These are phyloP conservation scores for Solanum chacoense DNA, from an alignment of 305 asterid species.

Conservation along the genomic window DNA sequence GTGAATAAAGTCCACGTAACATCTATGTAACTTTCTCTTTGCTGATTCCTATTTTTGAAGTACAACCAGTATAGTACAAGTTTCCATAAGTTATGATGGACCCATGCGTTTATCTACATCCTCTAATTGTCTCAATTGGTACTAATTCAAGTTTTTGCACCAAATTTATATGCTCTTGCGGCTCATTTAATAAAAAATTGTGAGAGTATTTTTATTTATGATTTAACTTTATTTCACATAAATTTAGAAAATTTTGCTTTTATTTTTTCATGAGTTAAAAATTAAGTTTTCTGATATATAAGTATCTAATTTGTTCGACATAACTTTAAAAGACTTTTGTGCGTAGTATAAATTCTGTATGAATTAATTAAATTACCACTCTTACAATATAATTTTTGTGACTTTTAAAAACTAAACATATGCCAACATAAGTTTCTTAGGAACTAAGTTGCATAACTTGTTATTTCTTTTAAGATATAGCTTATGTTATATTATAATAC, in stretches of 20 bases:
- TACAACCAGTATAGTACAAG: not conserved
- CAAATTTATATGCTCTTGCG: not conserved
- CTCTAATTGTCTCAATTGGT: not conserved
- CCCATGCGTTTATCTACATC: not conserved
- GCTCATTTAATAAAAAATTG: not conserved
- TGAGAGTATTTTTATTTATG: not conserved
- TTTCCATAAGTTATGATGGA: not conserved
- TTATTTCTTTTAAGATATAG: not conserved
- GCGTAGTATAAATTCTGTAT: not conserved
- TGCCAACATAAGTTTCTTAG: not conserved
- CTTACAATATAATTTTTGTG: not conserved
- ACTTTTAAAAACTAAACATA: not conserved
- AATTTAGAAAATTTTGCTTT: not conserved
- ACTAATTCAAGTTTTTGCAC: not conserved
- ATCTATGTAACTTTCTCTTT: too few species aligned
- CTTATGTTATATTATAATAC: not conserved
- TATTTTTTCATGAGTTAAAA: not conserved
- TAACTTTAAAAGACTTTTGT: not conserved
- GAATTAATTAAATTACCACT: not conserved
- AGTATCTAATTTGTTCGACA: not conserved
- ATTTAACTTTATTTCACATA: not conserved
- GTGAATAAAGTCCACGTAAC: too few species aligned
- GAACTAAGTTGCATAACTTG: not conserved
- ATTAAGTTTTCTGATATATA: not conserved
- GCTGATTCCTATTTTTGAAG: too few species aligned